Conservation (phyloP, 108 stramenopile species). For the Chaetoceros muelleri region DNA sequence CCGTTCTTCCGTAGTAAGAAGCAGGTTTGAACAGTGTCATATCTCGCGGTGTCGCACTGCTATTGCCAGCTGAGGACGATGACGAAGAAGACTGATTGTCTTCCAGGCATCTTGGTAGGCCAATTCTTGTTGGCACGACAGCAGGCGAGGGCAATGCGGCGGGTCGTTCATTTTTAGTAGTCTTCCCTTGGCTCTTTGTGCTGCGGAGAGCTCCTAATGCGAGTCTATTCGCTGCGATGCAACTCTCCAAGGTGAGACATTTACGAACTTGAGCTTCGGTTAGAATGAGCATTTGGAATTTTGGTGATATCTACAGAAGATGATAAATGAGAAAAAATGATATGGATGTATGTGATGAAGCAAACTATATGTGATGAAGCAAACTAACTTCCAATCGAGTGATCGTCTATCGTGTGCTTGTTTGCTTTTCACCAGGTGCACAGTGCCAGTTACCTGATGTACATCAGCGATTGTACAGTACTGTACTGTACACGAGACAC, state of each 20-base stretch:
- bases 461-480: no score
- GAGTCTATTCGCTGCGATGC: constrained; percentile 41
- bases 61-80: background rate
- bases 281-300: constrained; percentile 38
- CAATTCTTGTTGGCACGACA: constrained; percentile 45
- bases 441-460: no score
- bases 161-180: background rate
- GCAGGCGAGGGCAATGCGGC: constrained; percentile 24
- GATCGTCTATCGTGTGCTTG: no score
- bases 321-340: no score
- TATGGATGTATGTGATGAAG: no score
- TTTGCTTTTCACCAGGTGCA: no score
- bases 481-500: no score
- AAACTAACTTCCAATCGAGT: no score
- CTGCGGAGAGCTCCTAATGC: constrained; percentile 33
- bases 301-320: no score
- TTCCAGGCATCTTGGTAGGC: constrained; percentile 24
- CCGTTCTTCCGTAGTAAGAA: constrained; percentile 29
- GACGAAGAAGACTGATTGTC: background rate
- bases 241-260: constrained; percentile 36
- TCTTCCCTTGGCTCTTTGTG: background rate
- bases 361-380: no score
- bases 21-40: constrained; percentile 82
- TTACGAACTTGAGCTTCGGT: constrained; percentile 43
- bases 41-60: constrained; percentile 23